These are phyloP conservation scores for Fusarium sterilihyphosum DNA, from an alignment of 2,329 filamentous ascomycete species.

Conservation along the genomic window DNA sequence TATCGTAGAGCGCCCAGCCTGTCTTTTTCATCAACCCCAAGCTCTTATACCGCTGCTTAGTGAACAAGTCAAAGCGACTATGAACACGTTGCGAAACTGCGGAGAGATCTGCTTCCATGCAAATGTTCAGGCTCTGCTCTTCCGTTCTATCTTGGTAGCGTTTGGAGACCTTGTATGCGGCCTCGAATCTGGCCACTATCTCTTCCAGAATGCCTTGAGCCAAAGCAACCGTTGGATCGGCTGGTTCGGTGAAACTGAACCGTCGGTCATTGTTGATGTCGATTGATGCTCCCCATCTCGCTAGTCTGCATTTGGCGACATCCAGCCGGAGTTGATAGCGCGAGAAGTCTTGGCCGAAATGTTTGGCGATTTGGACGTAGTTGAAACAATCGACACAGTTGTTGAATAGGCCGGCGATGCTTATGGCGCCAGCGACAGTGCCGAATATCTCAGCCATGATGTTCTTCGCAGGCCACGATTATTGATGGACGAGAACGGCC, in stretches of 20 bases:
- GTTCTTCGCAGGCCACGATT: rapidly evolving
- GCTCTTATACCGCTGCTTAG: neutral
- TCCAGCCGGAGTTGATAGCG: slow-evolving; percentile 47
- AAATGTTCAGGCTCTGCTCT: neutral
- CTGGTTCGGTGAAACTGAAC: slow-evolving; percentile 14
- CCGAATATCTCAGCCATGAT: slow-evolving; percentile 27
- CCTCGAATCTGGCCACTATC: neutral
- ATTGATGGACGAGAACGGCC: too few relatives aligned
- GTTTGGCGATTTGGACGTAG: slow-evolving; percentile 50
- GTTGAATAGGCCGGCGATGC: slow-evolving; percentile 50
- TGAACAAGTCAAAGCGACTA: neutral
- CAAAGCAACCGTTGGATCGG: rapidly evolving
- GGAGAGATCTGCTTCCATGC: neutral
- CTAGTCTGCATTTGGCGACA: slow-evolving; percentile 45
- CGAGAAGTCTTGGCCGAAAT: slow-evolving; percentile 49
- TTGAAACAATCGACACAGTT: slow-evolving; percentile 53
- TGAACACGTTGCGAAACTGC: neutral
- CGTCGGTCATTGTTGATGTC: slow-evolving; percentile 43
- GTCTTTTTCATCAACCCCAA: slow-evolving; percentile 5
- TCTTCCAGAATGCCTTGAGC: neutral
- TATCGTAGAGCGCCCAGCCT: slow-evolving; percentile 11
- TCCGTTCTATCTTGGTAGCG: rapidly evolving
- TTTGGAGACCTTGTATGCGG: neutral
- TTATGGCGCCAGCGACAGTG: slow-evolving; percentile 43
- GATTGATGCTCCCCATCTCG: slow-evolving; percentile 49